Conservation (phyloP, 108 stramenopile species). For the Nannochloropsis gaditana region DNA sequence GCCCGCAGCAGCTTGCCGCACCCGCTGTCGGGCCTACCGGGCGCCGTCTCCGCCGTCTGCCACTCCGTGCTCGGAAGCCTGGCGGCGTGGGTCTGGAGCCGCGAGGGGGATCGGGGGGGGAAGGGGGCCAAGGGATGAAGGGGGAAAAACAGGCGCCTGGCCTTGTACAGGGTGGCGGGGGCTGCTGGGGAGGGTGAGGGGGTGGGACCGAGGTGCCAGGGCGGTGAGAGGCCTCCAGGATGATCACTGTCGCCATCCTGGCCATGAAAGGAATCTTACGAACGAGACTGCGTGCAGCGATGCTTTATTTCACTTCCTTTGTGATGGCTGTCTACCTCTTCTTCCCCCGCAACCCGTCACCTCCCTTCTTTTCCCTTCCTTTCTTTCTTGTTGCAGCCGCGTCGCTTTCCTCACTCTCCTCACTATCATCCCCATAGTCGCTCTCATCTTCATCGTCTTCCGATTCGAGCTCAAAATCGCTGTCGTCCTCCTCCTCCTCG, state of each 20-base stretch:
- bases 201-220: too few species aligned
- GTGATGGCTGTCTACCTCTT: neutral
- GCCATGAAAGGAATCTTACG: too few species aligned
- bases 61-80: slow-evolving; percentile 81
- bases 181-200: too few species aligned
- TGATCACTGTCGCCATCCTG: too few species aligned
- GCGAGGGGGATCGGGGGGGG: neutral
- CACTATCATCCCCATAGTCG: neutral
- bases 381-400: neutral
- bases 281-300: neutral
- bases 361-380: neutral
- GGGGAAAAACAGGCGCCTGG: too few species aligned
- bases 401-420: neutral
- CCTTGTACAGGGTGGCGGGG: too few species aligned
- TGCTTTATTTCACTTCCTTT: neutral
- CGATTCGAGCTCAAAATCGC: neutral
- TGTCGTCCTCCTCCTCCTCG: neutral
- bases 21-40: slow-evolving; percentile 58
- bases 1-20: slow-evolving; percentile 65
- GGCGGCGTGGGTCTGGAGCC: slow-evolving; percentile 72
- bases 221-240: too few species aligned
- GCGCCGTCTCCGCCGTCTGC: slow-evolving; percentile 75
- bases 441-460: neutral
- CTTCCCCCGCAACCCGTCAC: neutral
- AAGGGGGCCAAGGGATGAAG: neutral